A percentile compares a stretch with the other conserved stretches of the same genome.
Conservation (phyloP, 257 asterid species). For the Petrea volubilis region DNA sequence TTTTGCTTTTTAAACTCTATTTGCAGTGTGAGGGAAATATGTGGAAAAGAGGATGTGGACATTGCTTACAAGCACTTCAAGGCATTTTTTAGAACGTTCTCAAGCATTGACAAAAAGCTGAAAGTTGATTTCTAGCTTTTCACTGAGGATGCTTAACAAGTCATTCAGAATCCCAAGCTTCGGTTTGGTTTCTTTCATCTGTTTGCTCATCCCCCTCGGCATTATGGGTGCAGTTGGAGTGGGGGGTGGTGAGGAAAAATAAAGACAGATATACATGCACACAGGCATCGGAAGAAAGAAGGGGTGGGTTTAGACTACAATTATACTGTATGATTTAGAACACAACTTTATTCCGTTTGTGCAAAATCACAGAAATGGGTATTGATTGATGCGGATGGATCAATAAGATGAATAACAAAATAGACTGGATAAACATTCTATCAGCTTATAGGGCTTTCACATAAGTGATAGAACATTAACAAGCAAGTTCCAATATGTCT, state of each 20-base stretch:
- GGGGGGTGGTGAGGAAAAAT: background rate
- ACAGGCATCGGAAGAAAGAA: conserved; percentile 3
- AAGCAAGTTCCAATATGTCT: background rate
- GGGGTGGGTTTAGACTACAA: background rate
- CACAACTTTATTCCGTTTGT: conserved; percentile 20
- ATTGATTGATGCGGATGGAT: conserved; percentile 6
- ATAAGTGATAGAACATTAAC: conserved; percentile 13
- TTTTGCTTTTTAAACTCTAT: background rate
- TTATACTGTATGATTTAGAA: background rate
- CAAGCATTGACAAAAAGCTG: conserved; percentile 77
- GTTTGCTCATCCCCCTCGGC: background rate
- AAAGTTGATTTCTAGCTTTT: conserved; percentile 54
- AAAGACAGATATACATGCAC: background rate
- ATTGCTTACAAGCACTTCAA: conserved; percentile 92
- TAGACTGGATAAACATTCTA: conserved; percentile 18
- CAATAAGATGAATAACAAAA: conserved; percentile 4
- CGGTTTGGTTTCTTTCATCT: background rate
- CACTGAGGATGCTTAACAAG: background rate
- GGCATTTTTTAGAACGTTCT: conserved; percentile 80
- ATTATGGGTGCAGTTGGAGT: background rate
- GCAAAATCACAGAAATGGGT: conserved; percentile 20
- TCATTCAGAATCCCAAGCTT: background rate
- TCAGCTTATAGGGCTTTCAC: conserved; percentile 24
- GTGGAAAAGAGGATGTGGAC: conserved; percentile 90
- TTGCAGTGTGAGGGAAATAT: conserved; percentile 90